Evolutionary conservation across 192 early-diverging fungal genomes (phyloP), one percentile per base, ranked within the genome.

Genomic region (Rhizophlyctis rosea): DNA sequence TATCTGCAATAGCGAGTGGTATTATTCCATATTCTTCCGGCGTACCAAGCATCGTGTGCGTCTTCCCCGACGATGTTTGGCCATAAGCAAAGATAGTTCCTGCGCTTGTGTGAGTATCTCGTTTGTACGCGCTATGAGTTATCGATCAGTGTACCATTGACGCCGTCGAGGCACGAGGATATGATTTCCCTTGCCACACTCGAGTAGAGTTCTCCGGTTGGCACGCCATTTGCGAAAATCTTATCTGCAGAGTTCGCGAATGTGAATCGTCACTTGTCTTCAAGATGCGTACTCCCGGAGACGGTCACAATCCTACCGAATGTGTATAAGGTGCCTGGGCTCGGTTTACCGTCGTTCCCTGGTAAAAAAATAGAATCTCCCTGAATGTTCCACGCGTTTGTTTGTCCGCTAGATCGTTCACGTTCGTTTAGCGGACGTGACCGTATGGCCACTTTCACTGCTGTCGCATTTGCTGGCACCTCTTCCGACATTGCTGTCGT

Each of bases 61-160:
- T 98, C 68, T 99, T 99, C 44, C 96, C 96, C 5, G 88, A 90
- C 4, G 93, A 89, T 4, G 96, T 99, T 73, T 98, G 95, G n/a
- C 96, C 96, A 76, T 98, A 98, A 2, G 96, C 94, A 81, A 98
- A 98, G 7, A 44, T 44, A 13, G 39, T 44, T 13, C 39, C 39
- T 44, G 39, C 39, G 39, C 7, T 18, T 44, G 39, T 7, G 18
- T 44, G 39, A 44, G 39, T 18, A 13, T 44, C 39, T 44, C 39
- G 18, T n/a, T n/a, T n/a, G n/a, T n/a, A n/a, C n/a, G n/a, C n/a
- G n/a, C n/a, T n/a, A n/a, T n/a, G n/a, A n/a, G n/a, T n/a, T n/a
- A n/a, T n/a, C n/a, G n/a, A n/a, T n/a, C n/a, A n/a, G n/a, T n/a
- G 9, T 18, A 44, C 39, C 39, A 44, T 44, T 44, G 7, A 44